phyloP scores from a whole-genome alignment of 2,329 filamentous ascomycete genomes.

The Hortaea sp. region DNA sequence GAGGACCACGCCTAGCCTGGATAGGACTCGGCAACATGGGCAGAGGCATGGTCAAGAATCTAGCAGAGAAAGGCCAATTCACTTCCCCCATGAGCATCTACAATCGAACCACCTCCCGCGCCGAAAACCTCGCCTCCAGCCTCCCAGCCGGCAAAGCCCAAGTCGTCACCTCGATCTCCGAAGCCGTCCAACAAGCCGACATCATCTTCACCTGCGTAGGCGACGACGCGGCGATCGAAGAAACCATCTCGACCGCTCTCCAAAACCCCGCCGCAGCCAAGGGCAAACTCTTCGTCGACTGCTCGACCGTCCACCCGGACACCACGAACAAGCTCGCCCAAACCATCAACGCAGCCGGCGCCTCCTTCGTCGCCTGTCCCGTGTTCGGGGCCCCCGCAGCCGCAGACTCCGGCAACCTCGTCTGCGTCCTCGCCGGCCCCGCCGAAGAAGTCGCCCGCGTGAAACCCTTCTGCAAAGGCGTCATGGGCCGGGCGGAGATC shows the following conservation, averaged over 20 bases:
- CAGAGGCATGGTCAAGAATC: slow-evolving; percentile 72
- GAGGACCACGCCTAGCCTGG: slow-evolving; percentile 50
- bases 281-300: slow-evolving; percentile 75
- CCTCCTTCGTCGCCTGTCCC: slow-evolving; percentile 63
- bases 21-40: slow-evolving; percentile 86
- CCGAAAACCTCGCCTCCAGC: slow-evolving; percentile 51
- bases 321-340: slow-evolving; percentile 59
- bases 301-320: slow-evolving; percentile 78
- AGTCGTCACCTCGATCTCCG: slow-evolving; percentile 53
- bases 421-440: slow-evolving; percentile 64
- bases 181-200: slow-evolving; percentile 58
- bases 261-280: slow-evolving; percentile 55
- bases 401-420: slow-evolving; percentile 59
- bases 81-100: slow-evolving; percentile 64
- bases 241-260: slow-evolving; percentile 50
- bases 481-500: slow-evolving; percentile 59
- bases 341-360: slow-evolving; percentile 49
- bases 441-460: slow-evolving; percentile 51
- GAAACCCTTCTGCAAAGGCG: slow-evolving; percentile 60
- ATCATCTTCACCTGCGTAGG: slow-evolving; percentile 75
- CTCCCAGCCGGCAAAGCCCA: slow-evolving; percentile 51
- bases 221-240: slow-evolving; percentile 63
- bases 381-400: slow-evolving; percentile 64
- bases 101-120: slow-evolving; percentile 64
- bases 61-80: slow-evolving; percentile 66